Evolutionary conservation across 345 rosid species (phyloP).

Genomic region (Sonneratia caseolaris): DNA sequence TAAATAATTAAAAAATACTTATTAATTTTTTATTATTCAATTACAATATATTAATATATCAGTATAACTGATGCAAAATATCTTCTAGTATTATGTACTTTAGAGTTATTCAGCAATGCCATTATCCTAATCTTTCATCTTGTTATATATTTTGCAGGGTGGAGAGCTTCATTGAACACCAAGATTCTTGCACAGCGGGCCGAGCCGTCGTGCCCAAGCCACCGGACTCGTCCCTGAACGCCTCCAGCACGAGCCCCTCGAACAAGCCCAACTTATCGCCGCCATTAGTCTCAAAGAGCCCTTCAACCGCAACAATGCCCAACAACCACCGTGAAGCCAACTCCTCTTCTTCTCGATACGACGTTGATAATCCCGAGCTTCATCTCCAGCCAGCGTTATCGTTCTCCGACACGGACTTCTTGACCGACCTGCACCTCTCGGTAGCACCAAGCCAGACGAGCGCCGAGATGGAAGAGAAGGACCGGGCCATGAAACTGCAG

Average conservation of each 20-base stretch:
- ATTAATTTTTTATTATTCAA: too few relatives aligned
- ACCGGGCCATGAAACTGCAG: conserved; percentile 11
- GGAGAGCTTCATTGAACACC: conserved; percentile 97
- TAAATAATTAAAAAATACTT: too few relatives aligned
- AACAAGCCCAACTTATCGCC: conserved; percentile 34
- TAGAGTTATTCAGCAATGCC: not conserved
- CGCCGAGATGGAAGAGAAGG: conserved; percentile 9
- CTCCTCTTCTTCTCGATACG: not conserved
- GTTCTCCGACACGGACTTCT: conserved; percentile 15
- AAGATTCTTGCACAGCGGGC: conserved; percentile 72
- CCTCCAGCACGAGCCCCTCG: conserved; percentile 56
- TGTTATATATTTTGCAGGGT: conserved; percentile 31
- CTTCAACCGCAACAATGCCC: not conserved
- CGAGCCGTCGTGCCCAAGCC: conserved; percentile 30
- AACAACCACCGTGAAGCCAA: not conserved
- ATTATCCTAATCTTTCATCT: not conserved
- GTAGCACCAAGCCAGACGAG: conserved; percentile 32
- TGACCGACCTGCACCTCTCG: conserved; percentile 49
- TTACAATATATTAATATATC: too few relatives aligned
- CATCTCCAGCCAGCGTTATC: conserved; percentile 25
- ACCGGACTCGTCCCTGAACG: conserved; percentile 43
- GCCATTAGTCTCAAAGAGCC: not conserved
- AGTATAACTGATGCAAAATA: too few relatives aligned
- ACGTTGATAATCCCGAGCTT: conserved; percentile 45
- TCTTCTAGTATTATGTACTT: not conserved